A percentile compares a stretch with the other conserved stretches of the same genome.
phyloP scores from a whole-genome alignment of 192 early-diverging fungal genomes.

The Linnemannia schmuckeri region DNA sequence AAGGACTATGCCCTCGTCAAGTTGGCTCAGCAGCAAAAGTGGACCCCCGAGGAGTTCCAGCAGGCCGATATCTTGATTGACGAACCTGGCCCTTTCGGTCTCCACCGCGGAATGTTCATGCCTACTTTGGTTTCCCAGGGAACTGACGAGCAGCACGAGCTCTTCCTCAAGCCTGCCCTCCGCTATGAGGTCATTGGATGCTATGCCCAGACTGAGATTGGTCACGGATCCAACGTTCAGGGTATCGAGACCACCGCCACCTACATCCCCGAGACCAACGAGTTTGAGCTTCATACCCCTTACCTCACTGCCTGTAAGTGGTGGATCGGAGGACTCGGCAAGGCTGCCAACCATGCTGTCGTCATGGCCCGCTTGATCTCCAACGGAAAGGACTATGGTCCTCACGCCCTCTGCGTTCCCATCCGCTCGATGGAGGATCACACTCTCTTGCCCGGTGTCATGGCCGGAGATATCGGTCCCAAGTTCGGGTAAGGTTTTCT shows the following conservation, averaged over 20 bases:
- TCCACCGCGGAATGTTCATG: slow-evolving; percentile 88
- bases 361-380: slow-evolving; percentile 87
- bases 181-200: slow-evolving; percentile 86
- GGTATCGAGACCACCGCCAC: slow-evolving; percentile 92
- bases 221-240: slow-evolving; percentile 88
- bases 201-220: slow-evolving; percentile 89
- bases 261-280: slow-evolving; percentile 83
- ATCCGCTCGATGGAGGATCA: slow-evolving; percentile 84
- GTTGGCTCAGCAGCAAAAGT: slow-evolving; percentile 70
- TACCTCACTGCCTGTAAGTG: slow-evolving; percentile 85
- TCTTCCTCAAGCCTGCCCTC: slow-evolving; percentile 80
- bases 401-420: slow-evolving; percentile 85
- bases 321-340: slow-evolving; percentile 90
- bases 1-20: slow-evolving; percentile 76
- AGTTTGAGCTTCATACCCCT: slow-evolving; percentile 90
- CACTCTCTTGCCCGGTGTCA: slow-evolving; percentile 79
- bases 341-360: slow-evolving; percentile 84
- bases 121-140: slow-evolving; percentile 82
- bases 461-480: slow-evolving; percentile 89
- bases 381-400: slow-evolving; percentile 80
- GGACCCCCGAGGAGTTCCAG: slow-evolving; percentile 65
- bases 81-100: slow-evolving; percentile 75
- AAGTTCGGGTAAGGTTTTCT: slow-evolving; percentile 77
- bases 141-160: slow-evolving; percentile 81
- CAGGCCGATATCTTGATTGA: slow-evolving; percentile 69